Base-by-base conservation (phyloP, 106 monocot species). In the Dioscorea alata region DNA sequence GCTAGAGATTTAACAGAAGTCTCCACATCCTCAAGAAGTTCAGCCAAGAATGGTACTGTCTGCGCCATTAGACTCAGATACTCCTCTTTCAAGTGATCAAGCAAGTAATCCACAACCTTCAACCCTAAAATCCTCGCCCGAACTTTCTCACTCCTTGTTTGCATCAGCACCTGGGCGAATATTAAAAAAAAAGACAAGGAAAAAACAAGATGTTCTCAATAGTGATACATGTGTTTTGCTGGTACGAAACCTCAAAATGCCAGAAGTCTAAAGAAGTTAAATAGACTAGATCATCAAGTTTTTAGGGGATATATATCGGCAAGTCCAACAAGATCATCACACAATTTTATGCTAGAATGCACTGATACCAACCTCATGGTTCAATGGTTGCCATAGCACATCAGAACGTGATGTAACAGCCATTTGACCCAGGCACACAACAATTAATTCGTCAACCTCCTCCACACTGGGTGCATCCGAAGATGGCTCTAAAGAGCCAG, bases 341-440 rank as follows among this genome's bases (percentile, higher is more conserved):
- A 10, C 6, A 42, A 42, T 42, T 42, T 42, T 42, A 42, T 10
- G 42, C 6, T 0, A 42, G 42, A 60, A 50, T 61, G 18, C 19
- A 20, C 62, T 35, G 0, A 54, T 59, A 51, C 70, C 49, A 12
- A 99, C 93, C 87, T 93, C 99, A 74, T 99, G 93, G 68, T 99
- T 99, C 65, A 99, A 78, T 51, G 84, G 90, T 71, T 99, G 93
- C 93, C 93, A 93, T 35, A 93, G 72, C 63, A 90, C 90, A 81
- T 99, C 99, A 51, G 99, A 93, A 20, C 78, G 84, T 31, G 79
- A 81, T 42, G 99, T 80, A 21, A 90, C 80, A 19, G 99, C 99
- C 99, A 99, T 99, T 58, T 99, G 99, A 61, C 99, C 99, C 25
- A 99, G 79, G 71, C 99, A 99, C 57, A 81, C 73, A 66, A 99